Base-by-base conservation (phyloP, 2,329 filamentous ascomycete genomes). In the Capronia americana region DNA sequence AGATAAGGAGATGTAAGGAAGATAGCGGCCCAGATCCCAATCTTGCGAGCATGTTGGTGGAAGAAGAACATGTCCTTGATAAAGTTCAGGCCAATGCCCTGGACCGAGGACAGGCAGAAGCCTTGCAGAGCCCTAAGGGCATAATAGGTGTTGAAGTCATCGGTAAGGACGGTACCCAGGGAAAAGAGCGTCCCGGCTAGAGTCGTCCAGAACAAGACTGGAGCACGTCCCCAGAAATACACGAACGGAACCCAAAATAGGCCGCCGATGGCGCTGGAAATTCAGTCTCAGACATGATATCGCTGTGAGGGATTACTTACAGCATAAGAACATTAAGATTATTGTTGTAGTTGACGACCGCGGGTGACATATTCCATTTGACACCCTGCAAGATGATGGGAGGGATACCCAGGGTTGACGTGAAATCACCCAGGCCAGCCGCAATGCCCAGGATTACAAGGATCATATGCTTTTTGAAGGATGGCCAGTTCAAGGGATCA, bases 401-500 rank as follows among this genome's bases (percentile, higher is more conserved):
- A 2, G 79, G 74, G 6, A 76, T 74, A 2, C 77, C 79, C 0
- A 75, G 76, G 1, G 75, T 77, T 63, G 74, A 76, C 4, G 75
- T 76, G 75, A 78, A 80, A 66, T 82, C 80, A 0, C 78, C 75
- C 3, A 79, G 61, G 55, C 80, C 76, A 0, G 79, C 75, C 2
- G 72, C 74, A 11, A 71, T 71, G 0, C 74, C 75, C 10, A 82
- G 75, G 17, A 79, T 73, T 24, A 78, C 67, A 5, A 82, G 72
- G 23, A 78, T 73, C 20, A 74, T 7, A 53, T 75, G 71, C 61
- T 79, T 80, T 54, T 70, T 76, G 26, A 66, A 64, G 6, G 61
- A 17, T 12, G 54, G 57, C 84, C 84, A 84, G 65, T 84, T 86
- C 38, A 87, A 75, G 2, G 84, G 85, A 66, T 86, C 85, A 50